These are phyloP conservation scores for Chrysanthemum makinoi DNA, from an alignment of 129 eudicot genomes.

Conservation along the genomic window DNA sequence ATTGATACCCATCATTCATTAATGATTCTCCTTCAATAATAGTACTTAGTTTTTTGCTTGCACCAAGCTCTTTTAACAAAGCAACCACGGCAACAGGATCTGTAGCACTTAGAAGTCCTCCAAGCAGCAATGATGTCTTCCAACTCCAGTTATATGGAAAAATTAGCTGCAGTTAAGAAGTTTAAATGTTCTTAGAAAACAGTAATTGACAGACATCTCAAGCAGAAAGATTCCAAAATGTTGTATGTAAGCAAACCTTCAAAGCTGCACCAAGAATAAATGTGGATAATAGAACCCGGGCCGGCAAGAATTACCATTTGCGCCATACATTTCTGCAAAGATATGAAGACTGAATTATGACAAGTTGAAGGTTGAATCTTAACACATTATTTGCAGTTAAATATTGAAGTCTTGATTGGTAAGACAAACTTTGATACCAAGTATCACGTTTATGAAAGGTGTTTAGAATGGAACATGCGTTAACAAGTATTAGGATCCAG, in stretches of 20 bases:
- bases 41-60: conserved; percentile 93
- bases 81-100: conserved; percentile 99
- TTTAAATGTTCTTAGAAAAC: background rate
- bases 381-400: background rate
- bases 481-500: too few relatives aligned
- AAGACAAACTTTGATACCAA: too few relatives aligned
- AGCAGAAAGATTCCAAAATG: background rate
- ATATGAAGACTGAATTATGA: background rate
- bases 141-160: conserved; percentile 96
- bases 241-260: conserved; percentile 57
- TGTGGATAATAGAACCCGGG: conserved; percentile 94
- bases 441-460: too few relatives aligned
- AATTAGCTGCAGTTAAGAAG: conserved; percentile 41
- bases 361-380: conserved; percentile 2
- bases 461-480: too few relatives aligned
- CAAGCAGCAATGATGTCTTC: conserved; percentile 92
- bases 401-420: too few relatives aligned
- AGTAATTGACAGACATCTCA: too few relatives aligned
- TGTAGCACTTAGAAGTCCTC: conserved; percentile 97
- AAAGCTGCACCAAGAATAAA: conserved; percentile 76
- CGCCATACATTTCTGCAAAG: conserved; percentile 67
- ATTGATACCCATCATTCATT: conserved; percentile 95
- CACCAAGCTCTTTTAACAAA: conserved; percentile 93
- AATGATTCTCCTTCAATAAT: conserved; percentile 97
- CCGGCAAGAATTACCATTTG: conserved; percentile 98